Percentiles rank a stretch among this genome's conserved stretches.
Evolutionary conservation across 192 early-diverging fungal species (phyloP).

Genomic region (Backusella circina): DNA sequence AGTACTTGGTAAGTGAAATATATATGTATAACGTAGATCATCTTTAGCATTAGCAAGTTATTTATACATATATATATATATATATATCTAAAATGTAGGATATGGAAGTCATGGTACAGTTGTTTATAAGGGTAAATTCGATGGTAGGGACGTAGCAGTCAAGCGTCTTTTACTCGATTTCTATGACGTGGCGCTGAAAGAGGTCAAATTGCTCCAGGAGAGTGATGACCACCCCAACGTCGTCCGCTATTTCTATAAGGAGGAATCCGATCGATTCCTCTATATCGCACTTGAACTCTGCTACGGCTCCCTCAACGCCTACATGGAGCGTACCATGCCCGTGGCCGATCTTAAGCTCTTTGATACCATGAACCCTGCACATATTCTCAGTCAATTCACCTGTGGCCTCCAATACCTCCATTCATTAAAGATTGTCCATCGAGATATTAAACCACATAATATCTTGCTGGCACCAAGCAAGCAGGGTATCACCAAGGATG

Average conservation of each 20-base stretch:
- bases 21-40: background rate
- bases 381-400: conserved; percentile 81
- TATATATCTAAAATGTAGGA: conserved; percentile 54
- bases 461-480: conserved; percentile 76
- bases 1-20: conserved; percentile 22
- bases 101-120: conserved; percentile 97
- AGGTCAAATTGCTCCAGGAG: conserved; percentile 89
- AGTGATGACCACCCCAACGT: conserved; percentile 96
- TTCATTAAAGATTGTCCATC: conserved; percentile 92
- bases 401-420: conserved; percentile 87
- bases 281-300: conserved; percentile 98
- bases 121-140: conserved; percentile 92
- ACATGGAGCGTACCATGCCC: conserved; percentile 58
- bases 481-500: conserved; percentile 30
- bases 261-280: conserved; percentile 86
- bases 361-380: conserved; percentile 55
- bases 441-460: conserved; percentile 97
- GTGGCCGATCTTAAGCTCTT: conserved; percentile 44
- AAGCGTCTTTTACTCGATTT: conserved; percentile 93
- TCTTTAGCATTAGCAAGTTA: background rate
- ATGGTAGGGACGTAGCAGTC: conserved; percentile 88
- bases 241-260: conserved; percentile 90
- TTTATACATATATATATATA: background rate
- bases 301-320: conserved; percentile 84
- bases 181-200: conserved; percentile 93